phyloP scores from a whole-genome alignment of 2,329 filamentous ascomycete species.

The Phaeosphaeria sp. region DNA sequence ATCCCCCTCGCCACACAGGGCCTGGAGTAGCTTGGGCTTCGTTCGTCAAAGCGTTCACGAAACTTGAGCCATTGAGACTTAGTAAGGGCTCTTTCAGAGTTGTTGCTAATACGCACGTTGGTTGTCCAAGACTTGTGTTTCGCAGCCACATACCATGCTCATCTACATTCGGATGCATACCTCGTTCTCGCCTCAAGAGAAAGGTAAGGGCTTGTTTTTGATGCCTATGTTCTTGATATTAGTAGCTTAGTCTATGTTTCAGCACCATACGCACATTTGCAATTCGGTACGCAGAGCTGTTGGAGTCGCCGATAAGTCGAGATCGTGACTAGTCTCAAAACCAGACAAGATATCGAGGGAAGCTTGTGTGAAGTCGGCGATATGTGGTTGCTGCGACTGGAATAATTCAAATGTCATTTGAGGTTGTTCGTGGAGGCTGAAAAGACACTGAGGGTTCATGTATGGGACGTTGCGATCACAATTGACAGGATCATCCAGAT shows the following conservation, averaged over 20 bases:
- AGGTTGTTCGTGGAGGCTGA: background rate
- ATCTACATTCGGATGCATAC: constrained; percentile 6
- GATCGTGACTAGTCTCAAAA: constrained; percentile 2
- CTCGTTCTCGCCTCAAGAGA: constrained; percentile 13
- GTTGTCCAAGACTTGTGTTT: background rate
- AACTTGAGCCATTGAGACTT: background rate
- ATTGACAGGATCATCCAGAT: constrained; percentile 14
- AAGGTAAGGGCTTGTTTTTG: constrained; percentile 17
- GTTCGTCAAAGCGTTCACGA: constrained; percentile 6
- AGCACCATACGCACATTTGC: background rate
- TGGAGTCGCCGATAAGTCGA: constrained; percentile 9
- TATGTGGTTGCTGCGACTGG: background rate
- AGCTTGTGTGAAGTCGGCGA: background rate
- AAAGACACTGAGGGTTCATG: constrained; percentile 16
- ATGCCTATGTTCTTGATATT: constrained; percentile 2
- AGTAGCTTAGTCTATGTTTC: background rate
- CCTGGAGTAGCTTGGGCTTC: background rate
- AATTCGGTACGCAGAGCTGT: background rate
- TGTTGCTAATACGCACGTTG: background rate
- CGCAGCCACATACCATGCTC: constrained; percentile 9
- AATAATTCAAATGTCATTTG: constrained; percentile 17
- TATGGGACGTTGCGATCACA: constrained; percentile 22
- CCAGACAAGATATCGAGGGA: background rate
- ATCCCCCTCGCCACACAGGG: constrained; percentile 5
- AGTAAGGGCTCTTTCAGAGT: too few species aligned